phyloP scores from a whole-genome alignment of 441 rosid genomes.

The Sinapis alba region DNA sequence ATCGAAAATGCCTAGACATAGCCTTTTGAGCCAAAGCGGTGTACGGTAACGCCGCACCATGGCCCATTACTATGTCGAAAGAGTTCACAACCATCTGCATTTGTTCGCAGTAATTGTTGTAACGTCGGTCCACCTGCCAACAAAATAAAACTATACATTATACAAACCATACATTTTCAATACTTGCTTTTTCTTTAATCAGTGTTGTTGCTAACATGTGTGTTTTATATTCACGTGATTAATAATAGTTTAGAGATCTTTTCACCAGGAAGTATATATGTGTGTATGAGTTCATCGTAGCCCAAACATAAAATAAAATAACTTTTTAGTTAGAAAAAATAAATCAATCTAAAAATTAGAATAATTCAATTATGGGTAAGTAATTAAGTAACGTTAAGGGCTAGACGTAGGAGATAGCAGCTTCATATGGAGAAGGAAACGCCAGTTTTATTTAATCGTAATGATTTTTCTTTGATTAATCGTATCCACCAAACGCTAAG shows the following conservation, averaged over 20 bases:
- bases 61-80: slow-evolving; percentile 87
- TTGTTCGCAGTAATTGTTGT: slow-evolving; percentile 91
- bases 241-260: slow-evolving; percentile 8
- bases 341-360: slow-evolving; percentile 30
- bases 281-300: neutral
- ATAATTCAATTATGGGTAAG: slow-evolving; percentile 12
- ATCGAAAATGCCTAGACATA: slow-evolving; percentile 94
- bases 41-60: slow-evolving; percentile 82
- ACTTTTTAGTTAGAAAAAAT: neutral
- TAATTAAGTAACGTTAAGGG: slow-evolving; percentile 26
- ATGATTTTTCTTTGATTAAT: slow-evolving; percentile 29
- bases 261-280: slow-evolving; percentile 11
- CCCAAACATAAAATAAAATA: slow-evolving; percentile 20
- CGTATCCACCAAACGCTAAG: slow-evolving; percentile 35
- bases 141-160: slow-evolving; percentile 30
- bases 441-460: slow-evolving; percentile 8
- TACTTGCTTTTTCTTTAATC: slow-evolving; percentile 6
- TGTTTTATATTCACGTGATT: slow-evolving; percentile 32
- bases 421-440: slow-evolving; percentile 32
- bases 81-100: slow-evolving; percentile 98
- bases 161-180: slow-evolving; percentile 1
- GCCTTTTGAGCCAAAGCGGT: slow-evolving; percentile 97
- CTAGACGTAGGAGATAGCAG: slow-evolving; percentile 25
- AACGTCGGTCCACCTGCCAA: slow-evolving; percentile 89
- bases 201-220: neutral